These are phyloP conservation scores for Coemansia sp. DNA, from an alignment of 371 early-diverging fungal species.

Conservation along the genomic window DNA sequence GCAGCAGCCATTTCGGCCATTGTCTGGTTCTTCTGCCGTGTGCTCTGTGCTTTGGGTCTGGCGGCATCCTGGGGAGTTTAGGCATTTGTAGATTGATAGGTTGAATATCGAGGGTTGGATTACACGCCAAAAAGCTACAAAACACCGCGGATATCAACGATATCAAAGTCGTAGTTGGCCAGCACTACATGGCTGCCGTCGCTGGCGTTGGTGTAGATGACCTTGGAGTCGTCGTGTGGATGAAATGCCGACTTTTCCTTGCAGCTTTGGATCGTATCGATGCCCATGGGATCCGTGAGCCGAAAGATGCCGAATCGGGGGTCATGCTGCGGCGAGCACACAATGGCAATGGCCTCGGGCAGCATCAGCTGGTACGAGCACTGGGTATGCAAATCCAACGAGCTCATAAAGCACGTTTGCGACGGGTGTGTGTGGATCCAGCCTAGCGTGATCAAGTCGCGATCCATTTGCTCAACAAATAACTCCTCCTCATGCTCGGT, in stretches of 20 bases:
- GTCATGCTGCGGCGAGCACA: conserved; percentile 75
- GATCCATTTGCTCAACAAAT: conserved; percentile 70
- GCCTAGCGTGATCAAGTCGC: conserved; percentile 82
- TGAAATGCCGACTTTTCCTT: conserved; percentile 73
- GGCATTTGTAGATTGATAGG: conserved; percentile 54
- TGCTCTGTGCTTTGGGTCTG: conserved; percentile 71
- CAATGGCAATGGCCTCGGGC: conserved; percentile 93
- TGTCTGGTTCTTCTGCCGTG: conserved; percentile 39
- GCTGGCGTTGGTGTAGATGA: conserved; percentile 51
- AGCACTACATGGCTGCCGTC: conserved; percentile 40
- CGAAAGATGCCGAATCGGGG: conserved; percentile 86
- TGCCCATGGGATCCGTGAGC: conserved; percentile 84
- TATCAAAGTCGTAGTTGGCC: conserved; percentile 47
- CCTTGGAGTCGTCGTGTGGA: conserved; percentile 69
- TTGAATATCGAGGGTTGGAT: background rate
- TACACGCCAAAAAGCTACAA: conserved; percentile 1
- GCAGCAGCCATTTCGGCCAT: conserved; percentile 13
- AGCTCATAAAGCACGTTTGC: conserved; percentile 91
- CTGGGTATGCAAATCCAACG: conserved; percentile 91
- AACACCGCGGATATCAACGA: conserved; percentile 37
- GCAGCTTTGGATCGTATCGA: conserved; percentile 78
- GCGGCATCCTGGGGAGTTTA: conserved; percentile 87
- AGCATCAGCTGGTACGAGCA: conserved; percentile 90
- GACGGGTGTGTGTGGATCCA: conserved; percentile 96
- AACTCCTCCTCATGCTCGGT: conserved; percentile 88